These are phyloP conservation scores for Cucumis melo DNA, from an alignment of 306 rosid species.

Conservation along the genomic window DNA sequence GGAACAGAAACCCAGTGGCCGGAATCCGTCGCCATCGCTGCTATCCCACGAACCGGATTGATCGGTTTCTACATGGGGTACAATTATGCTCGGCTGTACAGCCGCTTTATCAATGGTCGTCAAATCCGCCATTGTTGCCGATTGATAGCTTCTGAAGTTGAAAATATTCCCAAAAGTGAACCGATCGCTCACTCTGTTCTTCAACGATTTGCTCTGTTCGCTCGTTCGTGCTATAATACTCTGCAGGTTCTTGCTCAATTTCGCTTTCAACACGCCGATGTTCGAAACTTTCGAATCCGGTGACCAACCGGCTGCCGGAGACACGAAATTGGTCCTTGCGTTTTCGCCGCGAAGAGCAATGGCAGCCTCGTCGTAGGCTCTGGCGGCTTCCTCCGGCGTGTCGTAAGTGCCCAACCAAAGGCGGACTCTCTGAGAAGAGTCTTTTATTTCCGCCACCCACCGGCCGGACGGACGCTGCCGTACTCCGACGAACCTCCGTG, in stretches of 20 bases:
- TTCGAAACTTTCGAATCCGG: not conserved
- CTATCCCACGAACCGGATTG: slow-evolving; percentile 27
- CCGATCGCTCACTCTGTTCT: slow-evolving; percentile 79
- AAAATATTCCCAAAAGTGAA: slow-evolving; percentile 75
- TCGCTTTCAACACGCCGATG: slow-evolving; percentile 33
- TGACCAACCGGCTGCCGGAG: not conserved
- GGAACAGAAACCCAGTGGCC: slow-evolving; percentile 31
- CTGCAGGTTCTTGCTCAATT: slow-evolving; percentile 64
- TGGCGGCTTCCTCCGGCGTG: slow-evolving; percentile 81
- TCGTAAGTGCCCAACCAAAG: slow-evolving; percentile 92
- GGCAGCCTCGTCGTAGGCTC: slow-evolving; percentile 86
- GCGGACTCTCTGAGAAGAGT: slow-evolving; percentile 73
- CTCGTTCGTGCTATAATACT: slow-evolving; percentile 55
- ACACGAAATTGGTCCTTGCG: slow-evolving; percentile 66
- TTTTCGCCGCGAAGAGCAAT: slow-evolving; percentile 66
- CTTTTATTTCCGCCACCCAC: slow-evolving; percentile 95
- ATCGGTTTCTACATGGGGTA: slow-evolving; percentile 29
- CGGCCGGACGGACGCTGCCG: slow-evolving; percentile 85
- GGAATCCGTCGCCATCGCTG: slow-evolving; percentile 22
- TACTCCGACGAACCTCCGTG: slow-evolving; percentile 62
- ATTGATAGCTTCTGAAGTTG: slow-evolving; percentile 32
- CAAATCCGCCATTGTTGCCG: slow-evolving; percentile 20
- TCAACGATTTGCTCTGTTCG: slow-evolving; percentile 29
- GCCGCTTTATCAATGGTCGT: slow-evolving; percentile 36
- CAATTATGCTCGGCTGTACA: slow-evolving; percentile 74